Base-by-base conservation (phyloP, 1,139 yeast species). In the Casaregolazyma lundiana region DNA sequence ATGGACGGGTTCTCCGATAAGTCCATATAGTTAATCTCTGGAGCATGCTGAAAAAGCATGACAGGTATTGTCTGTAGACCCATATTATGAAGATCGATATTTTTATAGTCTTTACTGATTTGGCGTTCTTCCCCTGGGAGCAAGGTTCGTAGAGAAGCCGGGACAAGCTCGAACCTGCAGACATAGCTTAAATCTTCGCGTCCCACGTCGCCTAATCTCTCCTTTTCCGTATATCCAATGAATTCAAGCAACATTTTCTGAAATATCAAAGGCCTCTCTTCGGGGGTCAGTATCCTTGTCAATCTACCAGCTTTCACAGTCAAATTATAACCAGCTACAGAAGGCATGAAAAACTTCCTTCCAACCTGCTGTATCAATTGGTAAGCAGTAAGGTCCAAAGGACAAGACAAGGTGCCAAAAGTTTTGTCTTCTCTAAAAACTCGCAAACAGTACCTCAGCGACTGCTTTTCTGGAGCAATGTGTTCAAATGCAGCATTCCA, bases 1-100 rank as follows among this genome's bases (percentile, higher is more conserved):
- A 90, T 83, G 18, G 95, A 84, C 5, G 96, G 95, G 62, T 90
- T 90, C 53, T 85, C 81, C 0, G 95, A 85, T 13, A 88, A 90
- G 63, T 90, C 92, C 53, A 90, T 72, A 55, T 82, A 76, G 55
- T 84, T 88, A 50, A 90, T 86, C 54, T 87, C 94, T 49, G 83
- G 77, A 1, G 96, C 86, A 53, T 82, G 88, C 55, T 81, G 86
- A 59, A 84, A 90, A 57, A 89, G 79, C 36, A 84, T 76, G 46
- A 87, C 84, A 0, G 97, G 97, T 13, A 90, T 84, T 24, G 88
- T 87, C 53, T 87, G 88, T 50, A 89, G 71, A 56, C 85, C 84
- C 70, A 85, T 76, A 42, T 85, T 79, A 36, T 82, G 78, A 49
- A 90, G 72, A 59, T 86, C 80, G 9, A 88, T 95, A 61, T 84